Percentiles rank a stretch among this genome's conserved stretches.
phyloP scores from a whole-genome alignment of 2,329 filamentous ascomycete genomes.

The Diaporthe helianthi region DNA sequence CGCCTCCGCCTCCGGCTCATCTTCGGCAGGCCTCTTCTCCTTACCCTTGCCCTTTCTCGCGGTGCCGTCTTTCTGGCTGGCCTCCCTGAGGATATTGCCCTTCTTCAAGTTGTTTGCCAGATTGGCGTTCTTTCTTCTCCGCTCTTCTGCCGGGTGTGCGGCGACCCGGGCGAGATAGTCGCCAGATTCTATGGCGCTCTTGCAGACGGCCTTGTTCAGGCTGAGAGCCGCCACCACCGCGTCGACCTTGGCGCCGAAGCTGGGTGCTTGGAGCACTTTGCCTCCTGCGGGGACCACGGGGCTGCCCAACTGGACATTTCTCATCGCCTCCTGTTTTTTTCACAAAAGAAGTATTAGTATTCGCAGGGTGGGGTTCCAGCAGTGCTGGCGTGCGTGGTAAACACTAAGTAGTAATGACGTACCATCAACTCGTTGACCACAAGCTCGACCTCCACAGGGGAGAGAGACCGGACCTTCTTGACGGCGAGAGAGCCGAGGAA shows the following conservation, averaged over 20 bases:
- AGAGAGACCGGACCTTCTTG: background rate
- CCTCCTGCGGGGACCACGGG: too few relatives aligned
- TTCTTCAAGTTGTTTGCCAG: background rate
- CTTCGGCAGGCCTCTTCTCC: background rate
- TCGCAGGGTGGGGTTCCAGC: too few relatives aligned
- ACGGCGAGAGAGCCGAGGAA: background rate
- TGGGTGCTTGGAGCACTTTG: background rate
- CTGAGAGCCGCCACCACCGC: background rate
- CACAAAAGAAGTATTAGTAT: too few relatives aligned
- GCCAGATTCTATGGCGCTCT: background rate
- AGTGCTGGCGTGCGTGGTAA: too few relatives aligned
- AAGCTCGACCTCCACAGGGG: background rate
- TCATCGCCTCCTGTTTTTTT: background rate
- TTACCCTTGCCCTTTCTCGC: background rate
- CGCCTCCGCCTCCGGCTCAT: too few relatives aligned
- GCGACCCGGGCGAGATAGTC: background rate
- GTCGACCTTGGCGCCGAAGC: background rate
- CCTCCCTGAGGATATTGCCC: background rate
- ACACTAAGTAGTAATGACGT: too few relatives aligned
- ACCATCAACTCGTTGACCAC: background rate
- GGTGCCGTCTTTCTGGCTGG: background rate
- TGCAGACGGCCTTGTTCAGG: background rate
- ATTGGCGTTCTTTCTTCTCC: background rate
- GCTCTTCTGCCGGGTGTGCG: background rate
- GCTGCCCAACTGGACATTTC: background rate